Conservation (phyloP, 495 filamentous ascomycete genomes). For the Lentithecium fluviatile region DNA sequence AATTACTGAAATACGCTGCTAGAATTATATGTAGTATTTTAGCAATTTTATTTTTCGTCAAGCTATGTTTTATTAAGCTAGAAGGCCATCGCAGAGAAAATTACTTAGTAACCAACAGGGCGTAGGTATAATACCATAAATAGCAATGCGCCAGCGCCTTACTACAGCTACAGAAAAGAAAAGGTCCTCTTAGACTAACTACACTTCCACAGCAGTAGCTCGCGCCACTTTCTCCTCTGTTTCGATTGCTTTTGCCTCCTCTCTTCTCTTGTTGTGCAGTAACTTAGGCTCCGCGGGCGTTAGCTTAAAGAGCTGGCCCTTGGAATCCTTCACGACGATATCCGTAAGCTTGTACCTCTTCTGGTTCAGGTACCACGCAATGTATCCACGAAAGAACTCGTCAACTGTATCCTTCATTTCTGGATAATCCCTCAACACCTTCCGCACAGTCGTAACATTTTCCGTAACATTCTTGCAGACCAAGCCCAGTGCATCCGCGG, state of each 20-base stretch:
- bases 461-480: constrained; percentile 1
- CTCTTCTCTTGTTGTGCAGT: background rate
- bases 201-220: background rate
- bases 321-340: background rate
- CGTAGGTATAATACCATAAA: no score
- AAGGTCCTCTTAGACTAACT: background rate
- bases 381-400: constrained; percentile 2
- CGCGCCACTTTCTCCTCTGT: background rate
- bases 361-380: constrained; percentile 1
- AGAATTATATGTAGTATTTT: no score
- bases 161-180: background rate
- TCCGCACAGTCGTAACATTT: background rate
- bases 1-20: no score
- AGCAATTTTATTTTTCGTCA: no score
- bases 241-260: background rate
- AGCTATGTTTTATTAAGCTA: no score
- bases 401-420: constrained; percentile 1
- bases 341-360: constrained; percentile 1
- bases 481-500: background rate
- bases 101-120: no score
- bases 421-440: background rate
- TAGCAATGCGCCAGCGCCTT: background rate
- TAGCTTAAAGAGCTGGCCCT: background rate
- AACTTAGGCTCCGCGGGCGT: background rate
- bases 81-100: no score